These are phyloP conservation scores for Yamadazyma epiphylla DNA, from an alignment of 1,139 yeast genomes.

Conservation along the genomic window DNA sequence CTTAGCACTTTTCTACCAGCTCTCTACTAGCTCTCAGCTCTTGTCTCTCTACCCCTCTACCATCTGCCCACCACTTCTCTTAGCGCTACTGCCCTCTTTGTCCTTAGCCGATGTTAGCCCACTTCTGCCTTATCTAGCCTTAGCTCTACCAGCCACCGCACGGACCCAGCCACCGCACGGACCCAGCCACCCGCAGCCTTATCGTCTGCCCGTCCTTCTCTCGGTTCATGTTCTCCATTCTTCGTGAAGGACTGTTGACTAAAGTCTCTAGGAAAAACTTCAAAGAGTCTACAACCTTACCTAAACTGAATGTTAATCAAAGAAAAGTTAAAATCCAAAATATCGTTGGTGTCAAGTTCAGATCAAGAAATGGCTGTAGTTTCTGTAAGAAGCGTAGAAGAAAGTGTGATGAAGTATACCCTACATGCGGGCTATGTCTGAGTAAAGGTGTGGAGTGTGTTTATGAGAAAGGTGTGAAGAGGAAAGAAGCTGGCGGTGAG, in stretches of 20 bases:
- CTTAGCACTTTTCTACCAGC: no score
- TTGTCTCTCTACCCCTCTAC: no score
- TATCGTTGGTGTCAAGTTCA: conserved; percentile 10
- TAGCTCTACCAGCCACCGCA: no score
- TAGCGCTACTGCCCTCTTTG: no score
- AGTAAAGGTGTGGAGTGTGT: conserved; percentile 15
- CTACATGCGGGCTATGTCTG: conserved; percentile 19
- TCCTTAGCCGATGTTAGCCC: no score
- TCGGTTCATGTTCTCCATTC: background rate
- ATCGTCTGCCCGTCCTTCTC: no score
- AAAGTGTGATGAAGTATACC: conserved; percentile 22
- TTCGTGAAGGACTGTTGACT: background rate
- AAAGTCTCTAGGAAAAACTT: conserved; percentile 51
- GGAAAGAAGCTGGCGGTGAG: background rate
- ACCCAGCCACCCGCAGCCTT: no score
- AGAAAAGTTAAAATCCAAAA: conserved; percentile 8
- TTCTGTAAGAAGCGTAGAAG: conserved; percentile 13
- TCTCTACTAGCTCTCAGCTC: no score
- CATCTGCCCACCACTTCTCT: no score
- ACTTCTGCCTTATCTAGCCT: no score
- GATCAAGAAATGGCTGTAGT: conserved; percentile 14
- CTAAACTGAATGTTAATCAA: conserved; percentile 5
- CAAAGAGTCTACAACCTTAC: conserved; percentile 8
- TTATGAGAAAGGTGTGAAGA: conserved; percentile 1
- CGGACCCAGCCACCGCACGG: no score